Percentiles rank a stretch among this genome's conserved stretches.
These are phyloP conservation scores for Carallia pectinifolia DNA, from an alignment of 345 rosid genomes.

Conservation along the genomic window DNA sequence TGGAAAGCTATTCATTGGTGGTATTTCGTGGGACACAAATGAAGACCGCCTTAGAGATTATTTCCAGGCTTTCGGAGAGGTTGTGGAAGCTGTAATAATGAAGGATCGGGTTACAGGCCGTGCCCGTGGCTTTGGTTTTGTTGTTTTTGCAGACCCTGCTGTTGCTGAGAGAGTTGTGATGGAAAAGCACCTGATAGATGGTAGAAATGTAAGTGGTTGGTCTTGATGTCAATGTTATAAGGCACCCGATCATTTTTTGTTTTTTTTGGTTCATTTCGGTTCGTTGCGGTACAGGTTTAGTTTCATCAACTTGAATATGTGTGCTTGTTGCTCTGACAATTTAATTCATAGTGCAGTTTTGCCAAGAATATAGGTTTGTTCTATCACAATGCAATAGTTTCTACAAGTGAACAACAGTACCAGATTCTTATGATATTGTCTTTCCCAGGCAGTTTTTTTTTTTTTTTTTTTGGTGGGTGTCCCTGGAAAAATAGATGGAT, in stretches of 20 bases:
- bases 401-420: no score
- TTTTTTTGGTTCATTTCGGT: no score
- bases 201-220: slow-evolving; percentile 66
- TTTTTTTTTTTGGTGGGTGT: no score
- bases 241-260: no score
- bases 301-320: not conserved
- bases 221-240: slow-evolving; percentile 13
- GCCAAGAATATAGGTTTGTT: not conserved
- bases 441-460: no score
- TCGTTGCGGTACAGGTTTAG: not conserved
- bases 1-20: slow-evolving; percentile 89
- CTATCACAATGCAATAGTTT: not conserved
- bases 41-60: slow-evolving; percentile 85
- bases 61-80: slow-evolving; percentile 77
- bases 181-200: slow-evolving; percentile 77
- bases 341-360: not conserved
- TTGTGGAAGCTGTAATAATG: slow-evolving; percentile 86
- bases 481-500: no score
- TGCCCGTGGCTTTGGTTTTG: slow-evolving; percentile 92
- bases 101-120: slow-evolving; percentile 93
- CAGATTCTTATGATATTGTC: no score
- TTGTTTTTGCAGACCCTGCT: slow-evolving; percentile 77
- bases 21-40: slow-evolving; percentile 92
- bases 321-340: not conserved
- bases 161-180: slow-evolving; percentile 74